Conservation (phyloP, 371 early-diverging fungal species). For the Umbelopsis sp. region DNA sequence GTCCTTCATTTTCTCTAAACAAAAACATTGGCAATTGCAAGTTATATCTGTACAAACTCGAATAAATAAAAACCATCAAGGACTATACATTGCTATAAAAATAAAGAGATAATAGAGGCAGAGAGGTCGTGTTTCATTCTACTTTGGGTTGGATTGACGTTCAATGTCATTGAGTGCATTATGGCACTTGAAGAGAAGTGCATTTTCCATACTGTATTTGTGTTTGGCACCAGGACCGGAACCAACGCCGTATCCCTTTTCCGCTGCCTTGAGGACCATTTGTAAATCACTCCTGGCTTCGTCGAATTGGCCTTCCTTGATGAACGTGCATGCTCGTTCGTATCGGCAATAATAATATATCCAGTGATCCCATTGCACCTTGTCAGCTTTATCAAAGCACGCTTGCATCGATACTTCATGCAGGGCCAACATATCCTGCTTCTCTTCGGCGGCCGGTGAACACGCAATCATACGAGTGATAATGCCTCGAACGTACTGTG, state of each 20-base stretch:
- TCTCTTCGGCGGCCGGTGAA: slow-evolving; percentile 19
- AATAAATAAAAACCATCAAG: background rate
- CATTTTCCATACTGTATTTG: slow-evolving; percentile 53
- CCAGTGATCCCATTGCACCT: slow-evolving; percentile 61
- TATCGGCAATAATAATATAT: slow-evolving; percentile 62
- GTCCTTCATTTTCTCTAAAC: background rate
- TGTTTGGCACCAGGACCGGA: slow-evolving; percentile 44
- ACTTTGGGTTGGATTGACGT: background rate
- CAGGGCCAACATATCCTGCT: slow-evolving; percentile 19
- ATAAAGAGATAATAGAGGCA: background rate
- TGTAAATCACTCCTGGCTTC: slow-evolving; percentile 53
- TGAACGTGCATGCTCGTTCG: slow-evolving; percentile 55
- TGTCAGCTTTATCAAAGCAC: slow-evolving; percentile 34
- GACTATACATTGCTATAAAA: slow-evolving; percentile 8
- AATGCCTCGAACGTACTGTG: slow-evolving; percentile 54
- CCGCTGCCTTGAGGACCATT: slow-evolving; percentile 37
- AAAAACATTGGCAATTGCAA: background rate
- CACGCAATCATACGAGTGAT: slow-evolving; percentile 27
- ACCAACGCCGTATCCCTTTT: slow-evolving; percentile 42
- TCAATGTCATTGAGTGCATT: slow-evolving; percentile 35
- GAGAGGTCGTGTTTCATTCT: background rate
- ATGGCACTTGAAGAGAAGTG: slow-evolving; percentile 49
- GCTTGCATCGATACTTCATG: slow-evolving; percentile 28
- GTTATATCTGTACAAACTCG: background rate
- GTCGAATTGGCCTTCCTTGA: slow-evolving; percentile 43